Evolutionary conservation across 2,329 filamentous ascomycete species (phyloP), one percentile per base, ranked within the genome.

Genomic region (Fusarium nodosum): DNA sequence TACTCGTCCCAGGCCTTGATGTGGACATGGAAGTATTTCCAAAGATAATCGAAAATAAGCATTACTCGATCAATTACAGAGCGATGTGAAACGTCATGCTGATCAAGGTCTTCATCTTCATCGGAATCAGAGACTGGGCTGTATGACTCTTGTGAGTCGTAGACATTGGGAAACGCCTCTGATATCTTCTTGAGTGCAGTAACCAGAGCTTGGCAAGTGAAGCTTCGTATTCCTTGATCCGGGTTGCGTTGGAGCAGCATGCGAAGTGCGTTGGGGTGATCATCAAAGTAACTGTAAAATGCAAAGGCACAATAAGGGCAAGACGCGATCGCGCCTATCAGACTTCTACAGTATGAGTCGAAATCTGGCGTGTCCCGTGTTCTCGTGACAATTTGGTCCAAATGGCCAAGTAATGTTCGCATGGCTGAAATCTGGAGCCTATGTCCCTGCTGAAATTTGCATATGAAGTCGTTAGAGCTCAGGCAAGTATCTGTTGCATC

Each of bases 331-430:
- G 87, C 82, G 22, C 81, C 81, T 15, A 81, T 78, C 4, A 86
- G 69, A 30, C 88, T 81, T 3, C 76, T 75, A 52, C 87, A 82
- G 54, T 91, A 87, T 11, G 79, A 76, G 2, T 86, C 82, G 38
- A 92, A 89, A 42, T 91, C 87, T 0, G 89, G 85, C 3, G 87
- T 76, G 41, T 94, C 91, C 76, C 91, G 93, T 6, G 88, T 85
- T 59, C 93, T 87, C 46, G 91, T 88, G 15, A 92, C 86, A 42
- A 97, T 85, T 75, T 95, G 91, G 71, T 94, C 91, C 38, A 97
- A 80, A 71, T 95, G 92, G 52, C 86, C 83, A 5, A 92, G 76
- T 2, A 86, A 82, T 64, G 88, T 83, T 16, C 81, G 79, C 72
- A 93, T 81, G 4, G 87, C 86, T 46, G 82, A 68, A 20, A 82